Base-by-base conservation (phyloP, 768 basidiomycete genomes). In the Tulasnella sp. region DNA sequence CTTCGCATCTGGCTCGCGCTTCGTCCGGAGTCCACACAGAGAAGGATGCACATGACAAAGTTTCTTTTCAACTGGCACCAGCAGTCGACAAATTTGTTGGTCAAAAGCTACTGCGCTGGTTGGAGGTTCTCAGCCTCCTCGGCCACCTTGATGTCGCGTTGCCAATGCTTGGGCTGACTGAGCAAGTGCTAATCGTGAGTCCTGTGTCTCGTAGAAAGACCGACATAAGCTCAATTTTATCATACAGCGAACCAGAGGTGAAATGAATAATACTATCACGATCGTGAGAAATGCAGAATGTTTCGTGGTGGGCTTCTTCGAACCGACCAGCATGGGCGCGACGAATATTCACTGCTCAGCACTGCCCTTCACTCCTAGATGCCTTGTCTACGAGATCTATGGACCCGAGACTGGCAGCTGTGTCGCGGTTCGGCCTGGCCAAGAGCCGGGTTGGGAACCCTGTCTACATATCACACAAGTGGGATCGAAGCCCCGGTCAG, bases 71-170 rank as follows among this genome's bases (percentile, higher is more conserved):
- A 34, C 45, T 56, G n/a, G 9, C 54, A 19, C 21, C 15, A 19
- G 27, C 44, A 41, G 27, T 44, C 11, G 41, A 44, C 21, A 29
- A 31, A n/a, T 56, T 56, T 43, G 38, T 34, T 30, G 15, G 29
- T 3, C n/a, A 21, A 21, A 56, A 56, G n/a, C 54, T 56, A 27
- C 54, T 56, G 1, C 24, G 12, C 21, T 56, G 54, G 54, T 41
- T 56, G 21, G 54, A 56, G 42, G n/a, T 17, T 1, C 54, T 56
- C 5, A 56, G 54, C 44, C 42, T 56, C 2, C n/a, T 56, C 19
- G 45, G 45, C 7, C 27, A 31, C 22, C 24, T 45, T 9, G 54
- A 56, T 48, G 44, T 15, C 9, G 54, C 25, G 11, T 21, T 44
- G 44, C 2, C 43, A 12, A 19, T 43, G 2, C 41, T 56, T 24